A percentile compares a stretch with the other conserved stretches of the same genome.
These are phyloP conservation scores for Euphorbia neoarborescens DNA, from an alignment of 441 rosid genomes.

Conservation along the genomic window DNA sequence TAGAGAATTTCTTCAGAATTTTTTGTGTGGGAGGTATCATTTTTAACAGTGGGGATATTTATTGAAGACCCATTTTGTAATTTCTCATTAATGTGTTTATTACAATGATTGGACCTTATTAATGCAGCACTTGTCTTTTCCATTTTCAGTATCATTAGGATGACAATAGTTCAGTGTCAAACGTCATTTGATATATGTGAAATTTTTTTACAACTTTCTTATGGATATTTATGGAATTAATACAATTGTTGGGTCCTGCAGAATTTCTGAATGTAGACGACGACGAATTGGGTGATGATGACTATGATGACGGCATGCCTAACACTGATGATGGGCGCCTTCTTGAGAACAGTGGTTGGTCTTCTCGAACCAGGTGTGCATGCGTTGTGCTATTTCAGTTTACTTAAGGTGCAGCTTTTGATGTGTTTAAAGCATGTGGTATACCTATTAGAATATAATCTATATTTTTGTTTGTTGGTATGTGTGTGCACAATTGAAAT, in stretches of 20 bases:
- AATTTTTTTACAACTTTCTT: background rate
- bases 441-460: background rate
- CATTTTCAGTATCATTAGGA: background rate
- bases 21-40: background rate
- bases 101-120: background rate
- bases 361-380: constrained; percentile 88
- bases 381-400: constrained; percentile 4
- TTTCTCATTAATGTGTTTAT: background rate
- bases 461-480: background rate
- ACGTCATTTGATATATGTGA: background rate
- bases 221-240: background rate
- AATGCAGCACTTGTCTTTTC: background rate
- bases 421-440: background rate
- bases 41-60: background rate
- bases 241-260: constrained; percentile 22
- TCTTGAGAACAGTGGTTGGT: constrained; percentile 94
- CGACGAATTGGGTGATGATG: constrained; percentile 67
- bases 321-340: constrained; percentile 52
- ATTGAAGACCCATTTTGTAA: background rate
- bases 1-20: background rate
- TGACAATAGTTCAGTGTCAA: background rate
- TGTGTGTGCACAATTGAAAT: background rate
- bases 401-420: background rate
- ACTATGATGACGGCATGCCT: constrained; percentile 49
- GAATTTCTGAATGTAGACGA: constrained; percentile 87